Evolutionary conservation across 495 filamentous ascomycete genomes (phyloP), one percentile per base, ranked within the genome.

Genomic region (Annulohypoxylon nitens): DNA sequence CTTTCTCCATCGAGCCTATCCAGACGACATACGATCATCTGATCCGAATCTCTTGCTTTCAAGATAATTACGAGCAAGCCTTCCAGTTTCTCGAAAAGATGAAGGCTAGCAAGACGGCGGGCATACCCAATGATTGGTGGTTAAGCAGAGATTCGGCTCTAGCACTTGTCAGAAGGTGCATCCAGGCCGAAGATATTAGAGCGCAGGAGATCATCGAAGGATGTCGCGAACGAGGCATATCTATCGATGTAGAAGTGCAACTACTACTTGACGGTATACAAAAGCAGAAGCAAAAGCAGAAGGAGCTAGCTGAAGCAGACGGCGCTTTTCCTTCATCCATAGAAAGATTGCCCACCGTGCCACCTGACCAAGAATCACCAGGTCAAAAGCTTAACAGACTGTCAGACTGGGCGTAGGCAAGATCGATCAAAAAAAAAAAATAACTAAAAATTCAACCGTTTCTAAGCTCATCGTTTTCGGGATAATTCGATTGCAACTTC

Each of bases 11-110:
- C 33, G 72, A 83, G 18, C 90, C 93, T 0, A 83, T 91, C 60
- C 73, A 76, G 16, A 70, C 83, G 45, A 93, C 91, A 2, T 93
- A 93, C 73, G 91, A 95, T 71, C 81, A 86, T 30, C 76, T 97
- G 16, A 88, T 95, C 43, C 79, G 91, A 18, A 86, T 91, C 66
- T 93, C 91, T 74, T 70, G 91, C 14, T 76, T 82, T 14, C 81
- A 85, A 25, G 79, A 85, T 3, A 78, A 83, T 26, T 84, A 89
- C 58, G 85, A 90, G 61, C 84, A 84, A 45, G 90, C 90, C 1
- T 87, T 92, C 72, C 70, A 74, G 11, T 90, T 89, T 67, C 78
- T 91, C 3, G 79, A 84, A 14, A 86, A 88, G 75, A 89, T 92
- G 87, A 59, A 66, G 75, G 30, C 53, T 61, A 20, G 41, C 18